These are phyloP conservation scores for Collybia nuda DNA, from an alignment of 768 basidiomycete species.

Conservation along the genomic window DNA sequence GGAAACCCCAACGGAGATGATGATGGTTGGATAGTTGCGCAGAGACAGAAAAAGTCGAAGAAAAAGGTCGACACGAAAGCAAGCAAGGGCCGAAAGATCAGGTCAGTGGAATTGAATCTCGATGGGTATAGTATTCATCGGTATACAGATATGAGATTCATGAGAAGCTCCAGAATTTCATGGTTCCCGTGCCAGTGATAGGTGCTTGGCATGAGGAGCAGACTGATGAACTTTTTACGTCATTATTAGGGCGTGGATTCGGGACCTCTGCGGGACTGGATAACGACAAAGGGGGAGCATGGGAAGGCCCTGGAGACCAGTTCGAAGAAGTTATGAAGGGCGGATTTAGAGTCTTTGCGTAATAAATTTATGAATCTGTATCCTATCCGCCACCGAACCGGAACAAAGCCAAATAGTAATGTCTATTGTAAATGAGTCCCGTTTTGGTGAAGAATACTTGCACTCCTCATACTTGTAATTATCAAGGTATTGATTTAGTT, in stretches of 20 bases:
- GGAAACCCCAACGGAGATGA: constrained; percentile 39
- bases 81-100: constrained; percentile 91
- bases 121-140: background rate
- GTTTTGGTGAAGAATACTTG: too few relatives aligned
- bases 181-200: constrained; percentile 77
- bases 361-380: constrained; percentile 13
- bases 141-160: constrained; percentile 80
- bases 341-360: constrained; percentile 65
- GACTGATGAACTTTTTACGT: constrained; percentile 91
- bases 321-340: constrained; percentile 32
- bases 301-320: constrained; percentile 25
- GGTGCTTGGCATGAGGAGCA: constrained; percentile 95
- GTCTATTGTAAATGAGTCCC: constrained; percentile 7
- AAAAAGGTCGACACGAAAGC: constrained; percentile 95
- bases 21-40: constrained; percentile 63
- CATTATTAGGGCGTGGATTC: constrained; percentile 78
- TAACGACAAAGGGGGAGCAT: constrained; percentile 24
- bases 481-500: too few relatives aligned
- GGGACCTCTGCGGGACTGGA: constrained; percentile 33
- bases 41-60: constrained; percentile 72
- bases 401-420: constrained; percentile 41
- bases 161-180: constrained; percentile 95
- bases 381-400: constrained; percentile 27
- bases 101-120: constrained; percentile 44
- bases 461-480: too few relatives aligned